Percentiles rank a stretch among this genome's conserved stretches.
Conservation (phyloP, 176 grass and related monocot genomes). For the Carex parvula region DNA sequence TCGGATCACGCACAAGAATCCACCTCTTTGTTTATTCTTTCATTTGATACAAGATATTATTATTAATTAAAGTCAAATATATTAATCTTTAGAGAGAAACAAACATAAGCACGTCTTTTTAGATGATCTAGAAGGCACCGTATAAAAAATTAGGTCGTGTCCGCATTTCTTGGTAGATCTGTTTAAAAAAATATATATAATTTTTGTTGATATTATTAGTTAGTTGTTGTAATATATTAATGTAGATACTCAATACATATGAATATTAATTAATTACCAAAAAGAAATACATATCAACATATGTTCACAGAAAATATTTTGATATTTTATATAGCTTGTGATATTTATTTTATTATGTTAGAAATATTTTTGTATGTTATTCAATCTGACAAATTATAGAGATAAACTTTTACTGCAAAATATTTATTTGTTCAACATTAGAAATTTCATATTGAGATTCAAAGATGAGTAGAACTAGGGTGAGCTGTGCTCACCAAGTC, state of each 20-base stretch:
- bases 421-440: too few species aligned
- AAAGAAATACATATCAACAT: too few species aligned
- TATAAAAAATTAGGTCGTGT: not conserved
- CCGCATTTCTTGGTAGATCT: not conserved
- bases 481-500: too few species aligned
- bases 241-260: not conserved
- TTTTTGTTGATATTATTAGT: not conserved
- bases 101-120: slow-evolving; percentile 1
- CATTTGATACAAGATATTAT: not conserved
- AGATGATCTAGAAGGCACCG: not conserved
- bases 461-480: too few species aligned
- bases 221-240: not conserved
- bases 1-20: not conserved
- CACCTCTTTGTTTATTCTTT: not conserved
- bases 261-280: too few species aligned
- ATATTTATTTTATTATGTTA: too few species aligned
- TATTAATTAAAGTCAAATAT: slow-evolving; percentile 1
- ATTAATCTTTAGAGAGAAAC: not conserved
- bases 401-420: too few species aligned
- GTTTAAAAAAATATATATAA: not conserved
- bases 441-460: too few species aligned
- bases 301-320: too few species aligned
- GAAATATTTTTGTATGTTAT: not conserved
- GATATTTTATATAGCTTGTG: too few species aligned
- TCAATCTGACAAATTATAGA: not conserved